A percentile compares a stretch with the other conserved stretches of the same genome.
These are phyloP conservation scores for Hordeum vulgare DNA, from an alignment of 176 grass and related monocot genomes.

Conservation along the genomic window MorexV3_pseudomolecules_assembly NC_058520.1:500973574-500974073, in stretches of 20 bases:
- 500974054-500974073: background rate
- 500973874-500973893: constrained; percentile 24
- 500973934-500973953: constrained; percentile 69
- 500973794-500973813: background rate
- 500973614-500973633: background rate
- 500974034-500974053: background rate
- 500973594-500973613: background rate
- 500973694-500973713: background rate
- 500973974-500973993: constrained; percentile 60
- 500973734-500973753: background rate
- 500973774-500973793: background rate
- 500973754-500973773: background rate
- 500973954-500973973: constrained; percentile 74
- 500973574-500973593: too few species aligned
- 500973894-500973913: constrained; percentile 25
- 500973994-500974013: constrained; percentile 74
- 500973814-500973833: background rate
- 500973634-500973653: background rate
- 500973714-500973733: background rate
- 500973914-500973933: constrained; percentile 66
- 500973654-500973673: background rate
- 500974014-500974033: constrained; percentile 56
- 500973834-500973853: background rate
- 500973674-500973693: too few species aligned
- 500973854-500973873: background rate